Base-by-base conservation (phyloP, 192 early-diverging fungal species). In the Dissophora globulifera region DNA sequence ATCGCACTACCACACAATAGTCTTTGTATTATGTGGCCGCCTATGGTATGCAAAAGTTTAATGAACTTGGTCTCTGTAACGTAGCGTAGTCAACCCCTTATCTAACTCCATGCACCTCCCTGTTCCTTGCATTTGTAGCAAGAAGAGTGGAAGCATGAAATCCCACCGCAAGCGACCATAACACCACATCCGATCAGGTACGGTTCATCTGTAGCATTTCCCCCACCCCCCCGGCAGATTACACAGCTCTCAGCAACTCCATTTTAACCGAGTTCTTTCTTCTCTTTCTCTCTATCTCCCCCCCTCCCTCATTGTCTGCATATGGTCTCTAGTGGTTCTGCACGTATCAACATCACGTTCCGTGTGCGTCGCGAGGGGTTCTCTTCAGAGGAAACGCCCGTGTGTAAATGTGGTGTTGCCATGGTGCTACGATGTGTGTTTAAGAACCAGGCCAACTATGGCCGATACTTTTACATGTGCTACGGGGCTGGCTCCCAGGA, bases 391-490 rank as follows among this genome's bases (percentile, higher is more conserved):
- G 62, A 66, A 0, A 79, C 75, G 27, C 76, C 81, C 13, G 62
- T 69, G 22, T 82, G 81, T 32, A 52, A 62, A 55, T 79, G 78
- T 65, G 81, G 81, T 6, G 61, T 74, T 0, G 76, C 58, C 23
- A 79, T 70, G 63, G 69, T 79, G 9, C 29, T 82, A 27, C 31
- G 76, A 33, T 70, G 76, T 25, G 81, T 82, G 2, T 68, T 75
- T 58, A 72, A 75, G 51, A 69, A 69, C 27, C 49, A 69, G 45
- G 54, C 63, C 30, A 82, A 71, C 45, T 62, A 69, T 42, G 81
- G 81, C 6, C 23, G 54, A 32, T 82, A 82, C 29, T 82, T 82
- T 60, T 82, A 82, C 31, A 79, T 79, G 78, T 82, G 81, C 26
- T 63, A 82, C 59, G 76, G 63, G 1, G 45, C 59, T 3, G 69